A percentile compares a stretch with the other conserved stretches of the same genome.
Evolutionary conservation across 495 filamentous ascomycete species (phyloP).

Genomic region (Schizothecium vesticola): DNA sequence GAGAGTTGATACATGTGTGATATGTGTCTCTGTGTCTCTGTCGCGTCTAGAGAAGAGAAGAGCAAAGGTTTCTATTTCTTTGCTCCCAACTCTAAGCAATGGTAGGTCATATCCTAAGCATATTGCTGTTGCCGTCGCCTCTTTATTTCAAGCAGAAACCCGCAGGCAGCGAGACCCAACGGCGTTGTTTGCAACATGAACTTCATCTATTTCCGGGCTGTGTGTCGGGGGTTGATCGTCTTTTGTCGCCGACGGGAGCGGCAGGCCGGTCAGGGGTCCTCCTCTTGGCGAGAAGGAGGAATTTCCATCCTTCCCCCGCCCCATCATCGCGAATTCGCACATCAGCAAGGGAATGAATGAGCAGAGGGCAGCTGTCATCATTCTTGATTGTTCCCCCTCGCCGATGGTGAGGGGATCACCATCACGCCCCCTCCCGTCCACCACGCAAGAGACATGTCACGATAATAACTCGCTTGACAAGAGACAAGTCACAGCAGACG

Average conservation of each 20-base stretch:
- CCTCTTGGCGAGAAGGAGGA: background rate
- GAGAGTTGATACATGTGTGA: background rate
- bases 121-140: background rate
- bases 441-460: background rate
- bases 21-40: too few species aligned
- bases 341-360: background rate
- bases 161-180: background rate
- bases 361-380: background rate
- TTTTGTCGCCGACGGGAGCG: background rate
- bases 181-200: background rate
- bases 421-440: background rate
- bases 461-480: background rate
- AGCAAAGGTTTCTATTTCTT: too few species aligned
- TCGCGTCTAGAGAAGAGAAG: background rate
- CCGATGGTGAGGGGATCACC: background rate
- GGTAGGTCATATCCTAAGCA: background rate
- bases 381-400: background rate
- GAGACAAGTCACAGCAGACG: background rate
- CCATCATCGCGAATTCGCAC: background rate
- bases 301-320: background rate
- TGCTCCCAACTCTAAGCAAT: background rate
- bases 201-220: background rate
- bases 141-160: background rate
- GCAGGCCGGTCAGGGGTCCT: background rate
- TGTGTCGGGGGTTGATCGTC: background rate